Conservation (phyloP, 495 filamentous ascomycete species). For the Neurospora sublineolata region DNA sequence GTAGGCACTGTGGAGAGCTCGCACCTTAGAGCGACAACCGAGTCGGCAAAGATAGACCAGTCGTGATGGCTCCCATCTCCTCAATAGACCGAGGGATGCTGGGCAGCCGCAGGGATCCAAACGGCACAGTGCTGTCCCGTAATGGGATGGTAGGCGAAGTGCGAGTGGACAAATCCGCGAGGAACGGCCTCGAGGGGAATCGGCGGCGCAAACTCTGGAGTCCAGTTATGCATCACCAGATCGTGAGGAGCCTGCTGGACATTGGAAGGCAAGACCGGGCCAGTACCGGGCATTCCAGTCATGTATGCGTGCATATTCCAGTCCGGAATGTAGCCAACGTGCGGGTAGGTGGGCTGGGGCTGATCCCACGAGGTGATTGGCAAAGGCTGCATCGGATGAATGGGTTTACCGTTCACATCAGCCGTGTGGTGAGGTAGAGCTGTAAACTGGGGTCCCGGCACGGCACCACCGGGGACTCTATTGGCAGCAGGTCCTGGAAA, state of each 20-base stretch:
- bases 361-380: neutral
- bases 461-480: neutral
- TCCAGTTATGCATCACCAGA: neutral
- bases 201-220: neutral
- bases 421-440: neutral
- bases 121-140: neutral
- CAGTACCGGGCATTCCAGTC: neutral
- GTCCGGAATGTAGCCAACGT: neutral
- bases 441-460: neutral
- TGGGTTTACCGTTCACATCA: neutral
- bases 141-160: neutral
- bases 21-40: neutral
- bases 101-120: neutral
- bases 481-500: neutral
- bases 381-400: neutral
- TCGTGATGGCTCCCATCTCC: neutral
- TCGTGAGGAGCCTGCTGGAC: neutral
- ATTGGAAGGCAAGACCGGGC: neutral
- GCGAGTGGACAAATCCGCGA: neutral
- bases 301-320: neutral
- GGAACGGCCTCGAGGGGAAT: neutral
- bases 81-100: neutral
- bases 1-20: neutral
- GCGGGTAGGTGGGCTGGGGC: neutral
- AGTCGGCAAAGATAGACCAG: neutral